Conservation (phyloP, 306 rosid genomes). For the Boehmeria nivea region DNA sequence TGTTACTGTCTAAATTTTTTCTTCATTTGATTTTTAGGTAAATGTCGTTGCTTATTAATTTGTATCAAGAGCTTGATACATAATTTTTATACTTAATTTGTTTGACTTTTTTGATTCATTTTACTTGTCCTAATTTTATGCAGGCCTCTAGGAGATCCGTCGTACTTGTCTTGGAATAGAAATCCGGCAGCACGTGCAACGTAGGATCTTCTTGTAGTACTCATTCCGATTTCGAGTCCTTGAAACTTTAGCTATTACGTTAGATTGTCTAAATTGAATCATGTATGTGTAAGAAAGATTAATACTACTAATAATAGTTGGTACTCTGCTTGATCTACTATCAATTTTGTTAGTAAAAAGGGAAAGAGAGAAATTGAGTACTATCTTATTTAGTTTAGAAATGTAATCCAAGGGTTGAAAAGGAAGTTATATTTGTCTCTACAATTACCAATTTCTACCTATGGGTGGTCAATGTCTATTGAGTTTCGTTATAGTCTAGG, state of each 20-base stretch:
- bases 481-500: too few relatives aligned
- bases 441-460: too few relatives aligned
- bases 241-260: not conserved
- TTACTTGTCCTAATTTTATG: slow-evolving; percentile 17
- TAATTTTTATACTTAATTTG: not conserved
- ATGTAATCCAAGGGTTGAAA: too few relatives aligned
- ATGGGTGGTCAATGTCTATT: too few relatives aligned
- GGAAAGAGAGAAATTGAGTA: too few relatives aligned
- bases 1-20: not conserved
- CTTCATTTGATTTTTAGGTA: too few relatives aligned
- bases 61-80: not conserved
- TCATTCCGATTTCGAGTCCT: slow-evolving; percentile 1
- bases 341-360: too few relatives aligned
- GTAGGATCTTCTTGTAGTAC: slow-evolving; percentile 18
- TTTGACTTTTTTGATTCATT: not conserved
- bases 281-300: not conserved
- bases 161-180: slow-evolving; percentile 86
- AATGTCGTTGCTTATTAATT: not conserved
- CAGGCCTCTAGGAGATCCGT: slow-evolving; percentile 92
- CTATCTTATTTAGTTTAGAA: too few relatives aligned
- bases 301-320: too few relatives aligned
- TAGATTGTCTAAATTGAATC: slow-evolving; percentile 6
- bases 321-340: too few relatives aligned
- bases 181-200: slow-evolving; percentile 27
- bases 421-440: too few relatives aligned